Evolutionary conservation across 2,329 filamentous ascomycete genomes (phyloP).

Genomic region (Salinomyces thailandicus): DNA sequence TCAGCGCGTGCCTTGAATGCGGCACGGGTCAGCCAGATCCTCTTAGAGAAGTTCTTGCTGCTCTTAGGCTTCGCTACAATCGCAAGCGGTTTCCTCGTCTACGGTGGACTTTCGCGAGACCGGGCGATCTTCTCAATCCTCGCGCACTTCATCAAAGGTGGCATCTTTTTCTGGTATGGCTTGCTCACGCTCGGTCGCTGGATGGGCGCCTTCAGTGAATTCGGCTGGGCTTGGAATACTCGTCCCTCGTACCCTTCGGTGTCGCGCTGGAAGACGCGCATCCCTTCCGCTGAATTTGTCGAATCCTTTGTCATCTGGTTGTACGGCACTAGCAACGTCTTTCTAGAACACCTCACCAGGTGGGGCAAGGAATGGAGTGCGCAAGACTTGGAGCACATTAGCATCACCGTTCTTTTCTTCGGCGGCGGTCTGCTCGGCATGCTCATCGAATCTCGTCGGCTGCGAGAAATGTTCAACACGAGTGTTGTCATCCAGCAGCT

Average conservation of each 20-base stretch:
- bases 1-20: constrained; percentile 46
- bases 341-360: constrained; percentile 74
- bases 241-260: constrained; percentile 51
- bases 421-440: constrained; percentile 63
- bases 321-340: constrained; percentile 83
- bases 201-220: constrained; percentile 79
- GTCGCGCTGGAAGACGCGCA: constrained; percentile 49
- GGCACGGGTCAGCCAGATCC: constrained; percentile 51
- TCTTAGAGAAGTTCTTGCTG: constrained; percentile 67
- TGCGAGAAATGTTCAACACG: constrained; percentile 56
- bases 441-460: constrained; percentile 31
- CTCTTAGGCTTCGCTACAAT: constrained; percentile 67
- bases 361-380: constrained; percentile 63
- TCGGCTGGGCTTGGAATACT: constrained; percentile 93
- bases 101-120: constrained; percentile 62
- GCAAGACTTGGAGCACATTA: constrained; percentile 80
- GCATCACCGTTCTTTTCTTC: constrained; percentile 87
- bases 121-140: constrained; percentile 65
- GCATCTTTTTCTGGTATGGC: constrained; percentile 90
- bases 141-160: constrained; percentile 89
- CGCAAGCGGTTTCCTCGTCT: constrained; percentile 62
- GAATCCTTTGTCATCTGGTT: constrained; percentile 85
- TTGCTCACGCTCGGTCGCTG: constrained; percentile 78
- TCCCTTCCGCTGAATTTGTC: constrained; percentile 74
- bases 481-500: constrained; percentile 34